phyloP scores from a whole-genome alignment of 2,329 filamentous ascomycete species.

The Colletotrichum sp. region DNA sequence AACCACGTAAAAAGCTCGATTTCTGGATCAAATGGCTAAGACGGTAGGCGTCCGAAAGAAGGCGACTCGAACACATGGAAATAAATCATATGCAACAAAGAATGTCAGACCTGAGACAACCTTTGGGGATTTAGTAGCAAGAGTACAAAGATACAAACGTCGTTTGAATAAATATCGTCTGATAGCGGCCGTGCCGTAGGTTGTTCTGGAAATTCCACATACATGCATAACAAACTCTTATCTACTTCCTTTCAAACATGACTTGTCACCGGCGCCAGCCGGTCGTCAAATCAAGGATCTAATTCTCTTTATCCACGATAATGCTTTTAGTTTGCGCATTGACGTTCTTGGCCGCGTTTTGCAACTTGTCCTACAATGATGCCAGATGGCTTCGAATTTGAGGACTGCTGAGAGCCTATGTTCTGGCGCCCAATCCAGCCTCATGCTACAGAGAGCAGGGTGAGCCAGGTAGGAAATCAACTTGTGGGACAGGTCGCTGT shows the following conservation, averaged over 20 bases:
- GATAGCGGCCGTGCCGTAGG: not conserved
- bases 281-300: not conserved
- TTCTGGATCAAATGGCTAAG: not conserved
- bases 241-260: not conserved
- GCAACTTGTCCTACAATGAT: too few species aligned
- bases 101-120: not conserved
- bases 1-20: not conserved
- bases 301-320: not conserved
- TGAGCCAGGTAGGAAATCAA: too few species aligned
- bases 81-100: not conserved
- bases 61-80: not conserved
- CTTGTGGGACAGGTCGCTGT: not conserved
- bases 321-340: not conserved
- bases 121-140: not conserved
- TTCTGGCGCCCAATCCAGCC: too few species aligned
- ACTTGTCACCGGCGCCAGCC: not conserved
- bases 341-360: too few species aligned
- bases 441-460: not conserved
- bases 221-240: not conserved
- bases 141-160: not conserved
- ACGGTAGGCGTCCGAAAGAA: not conserved
- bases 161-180: too few species aligned
- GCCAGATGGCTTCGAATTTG: too few species aligned
- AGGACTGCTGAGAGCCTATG: too few species aligned
- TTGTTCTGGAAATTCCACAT: not conserved